phyloP scores from a whole-genome alignment of 495 filamentous ascomycete genomes.

The Neurospora intermedia region DNA sequence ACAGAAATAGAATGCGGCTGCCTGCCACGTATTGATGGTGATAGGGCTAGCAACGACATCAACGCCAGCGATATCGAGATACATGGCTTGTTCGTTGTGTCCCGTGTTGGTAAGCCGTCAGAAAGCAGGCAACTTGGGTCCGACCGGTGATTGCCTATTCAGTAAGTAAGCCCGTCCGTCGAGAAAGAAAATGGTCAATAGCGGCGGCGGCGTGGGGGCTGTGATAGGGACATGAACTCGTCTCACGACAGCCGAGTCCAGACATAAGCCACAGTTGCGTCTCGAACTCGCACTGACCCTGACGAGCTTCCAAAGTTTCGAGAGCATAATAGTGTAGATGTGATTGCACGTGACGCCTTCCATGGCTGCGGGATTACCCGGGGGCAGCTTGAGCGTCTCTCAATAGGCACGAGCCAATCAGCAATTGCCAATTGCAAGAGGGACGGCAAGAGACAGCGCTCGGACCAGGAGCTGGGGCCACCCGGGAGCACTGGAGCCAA shows the following conservation, averaged over 20 bases:
- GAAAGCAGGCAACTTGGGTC: not conserved
- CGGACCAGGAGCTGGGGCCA: not conserved
- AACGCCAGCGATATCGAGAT: not conserved
- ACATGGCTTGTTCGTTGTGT: not conserved
- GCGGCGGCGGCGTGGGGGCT: not conserved
- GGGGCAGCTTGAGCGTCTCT: conserved; percentile 5
- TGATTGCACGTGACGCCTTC: not conserved
- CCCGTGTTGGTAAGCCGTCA: not conserved
- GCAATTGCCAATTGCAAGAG: not conserved
- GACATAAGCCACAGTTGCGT: not conserved
- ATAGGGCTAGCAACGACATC: not conserved
- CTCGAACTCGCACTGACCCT: not conserved
- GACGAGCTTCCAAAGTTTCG: not conserved
- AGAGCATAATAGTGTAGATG: not conserved
- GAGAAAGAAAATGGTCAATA: not conserved
- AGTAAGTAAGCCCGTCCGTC: not conserved
- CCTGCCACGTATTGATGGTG: not conserved
- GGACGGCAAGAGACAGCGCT: not conserved
- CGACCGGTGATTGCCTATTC: not conserved
- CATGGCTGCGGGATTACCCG: not conserved
- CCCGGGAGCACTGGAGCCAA: not conserved
- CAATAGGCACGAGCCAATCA: conserved; percentile 3
- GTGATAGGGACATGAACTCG: not conserved
- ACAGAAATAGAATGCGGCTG: not conserved
- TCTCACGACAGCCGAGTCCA: not conserved